Evolutionary conservation across 768 basidiomycete genomes (phyloP).

Genomic region (Podaxis sp.): DNA sequence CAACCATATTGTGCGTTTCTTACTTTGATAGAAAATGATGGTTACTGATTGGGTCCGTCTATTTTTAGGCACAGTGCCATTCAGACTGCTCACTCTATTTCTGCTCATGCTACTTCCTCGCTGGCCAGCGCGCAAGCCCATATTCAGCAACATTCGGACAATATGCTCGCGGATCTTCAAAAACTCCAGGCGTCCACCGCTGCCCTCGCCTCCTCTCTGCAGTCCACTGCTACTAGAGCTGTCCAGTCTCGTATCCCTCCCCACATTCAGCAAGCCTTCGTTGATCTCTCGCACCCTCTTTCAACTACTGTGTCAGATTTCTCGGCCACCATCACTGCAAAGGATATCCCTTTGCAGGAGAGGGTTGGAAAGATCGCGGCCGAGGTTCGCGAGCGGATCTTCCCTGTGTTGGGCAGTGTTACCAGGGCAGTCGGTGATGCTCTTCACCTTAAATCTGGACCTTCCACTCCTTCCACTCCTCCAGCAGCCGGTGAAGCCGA

Average conservation of each 20-base stretch:
- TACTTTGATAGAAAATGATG: not conserved
- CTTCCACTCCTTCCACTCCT: slow-evolving; percentile 15
- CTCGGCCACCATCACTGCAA: slow-evolving; percentile 46
- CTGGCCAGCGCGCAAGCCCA: slow-evolving; percentile 53
- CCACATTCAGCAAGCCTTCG: slow-evolving; percentile 58
- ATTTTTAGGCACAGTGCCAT: slow-evolving; percentile 62
- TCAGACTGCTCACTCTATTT: slow-evolving; percentile 65
- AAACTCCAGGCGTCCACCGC: slow-evolving; percentile 62
- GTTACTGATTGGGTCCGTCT: slow-evolving; percentile 9
- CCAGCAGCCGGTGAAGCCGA: slow-evolving; percentile 11
- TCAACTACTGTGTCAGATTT: slow-evolving; percentile 53
- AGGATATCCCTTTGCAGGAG: slow-evolving; percentile 59
- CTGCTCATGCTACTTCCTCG: slow-evolving; percentile 57
- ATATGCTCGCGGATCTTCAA: slow-evolving; percentile 65
- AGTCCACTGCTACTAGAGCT: slow-evolving; percentile 30
- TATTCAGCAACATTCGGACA: slow-evolving; percentile 61
- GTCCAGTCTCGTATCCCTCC: slow-evolving; percentile 49
- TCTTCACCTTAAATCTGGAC: slow-evolving; percentile 17
- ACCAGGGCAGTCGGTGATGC: slow-evolving; percentile 41
- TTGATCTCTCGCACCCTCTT: slow-evolving; percentile 46
- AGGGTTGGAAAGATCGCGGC: slow-evolving; percentile 56
- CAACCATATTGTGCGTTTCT: slow-evolving; percentile 54
- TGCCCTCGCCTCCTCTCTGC: slow-evolving; percentile 45
- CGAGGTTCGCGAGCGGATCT: slow-evolving; percentile 61
- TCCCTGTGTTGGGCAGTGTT: slow-evolving; percentile 58